Percentiles rank a stretch among this genome's conserved stretches.
phyloP scores from a whole-genome alignment of 1,284 basidiomycete species.

The Crepidotus sp. region DNA sequence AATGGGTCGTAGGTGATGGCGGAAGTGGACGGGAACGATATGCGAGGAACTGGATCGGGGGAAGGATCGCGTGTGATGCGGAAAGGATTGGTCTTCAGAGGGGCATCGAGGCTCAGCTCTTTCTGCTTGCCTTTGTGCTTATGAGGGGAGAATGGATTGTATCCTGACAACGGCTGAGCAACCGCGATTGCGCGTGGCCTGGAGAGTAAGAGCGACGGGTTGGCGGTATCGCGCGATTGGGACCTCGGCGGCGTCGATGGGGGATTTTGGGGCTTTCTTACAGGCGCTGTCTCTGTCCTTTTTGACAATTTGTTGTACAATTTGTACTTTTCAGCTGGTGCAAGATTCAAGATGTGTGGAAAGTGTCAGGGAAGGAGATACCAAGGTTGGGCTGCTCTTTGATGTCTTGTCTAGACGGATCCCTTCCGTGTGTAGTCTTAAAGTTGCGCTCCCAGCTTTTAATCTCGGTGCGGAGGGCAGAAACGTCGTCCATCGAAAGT shows the following conservation, averaged over 20 bases:
- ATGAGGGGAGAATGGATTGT: conserved; percentile 71
- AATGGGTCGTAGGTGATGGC: conserved; percentile 21
- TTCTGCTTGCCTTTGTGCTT: conserved; percentile 37
- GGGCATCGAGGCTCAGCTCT: conserved; percentile 12
- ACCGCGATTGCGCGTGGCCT: conserved; percentile 38
- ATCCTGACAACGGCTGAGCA: conserved; percentile 41
- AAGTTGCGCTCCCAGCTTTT: conserved; percentile 81
- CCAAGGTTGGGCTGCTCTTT: conserved; percentile 61
- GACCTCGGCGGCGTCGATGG: conserved; percentile 26
- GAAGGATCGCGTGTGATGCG: conserved; percentile 23
- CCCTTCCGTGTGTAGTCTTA: conserved; percentile 46
- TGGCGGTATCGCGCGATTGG: conserved; percentile 21
- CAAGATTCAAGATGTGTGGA: conserved; percentile 20
- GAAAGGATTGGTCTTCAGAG: conserved; percentile 8
- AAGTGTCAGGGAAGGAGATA: conserved; percentile 28
- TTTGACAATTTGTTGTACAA: conserved; percentile 74
- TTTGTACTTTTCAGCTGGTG: conserved; percentile 70
- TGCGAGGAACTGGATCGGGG: conserved; percentile 22
- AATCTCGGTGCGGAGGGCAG: conserved; percentile 60
- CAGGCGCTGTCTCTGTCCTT: conserved; percentile 20
- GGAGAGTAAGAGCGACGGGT: conserved; percentile 31
- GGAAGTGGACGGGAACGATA: conserved; percentile 17
- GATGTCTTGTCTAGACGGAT: conserved; percentile 74
- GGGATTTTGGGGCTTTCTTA: conserved; percentile 8
- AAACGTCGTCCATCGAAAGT: conserved; percentile 31